A percentile compares a stretch with the other conserved stretches of the same genome.
phyloP scores from a whole-genome alignment of 768 basidiomycete species.

The Fibroporia radiculosa region DNA sequence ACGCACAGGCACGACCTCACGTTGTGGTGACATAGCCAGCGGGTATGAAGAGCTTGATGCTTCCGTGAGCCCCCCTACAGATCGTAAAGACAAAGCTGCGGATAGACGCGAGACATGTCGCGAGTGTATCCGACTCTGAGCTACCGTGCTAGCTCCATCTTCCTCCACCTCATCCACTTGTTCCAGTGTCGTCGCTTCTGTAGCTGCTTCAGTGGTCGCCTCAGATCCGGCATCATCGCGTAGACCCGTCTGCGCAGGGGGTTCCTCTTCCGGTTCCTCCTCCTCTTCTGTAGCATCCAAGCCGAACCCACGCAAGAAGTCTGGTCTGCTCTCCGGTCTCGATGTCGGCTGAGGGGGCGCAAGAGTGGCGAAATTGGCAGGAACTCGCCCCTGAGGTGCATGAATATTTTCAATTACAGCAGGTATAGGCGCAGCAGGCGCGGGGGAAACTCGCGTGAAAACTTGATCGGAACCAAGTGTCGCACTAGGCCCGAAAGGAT shows the following conservation, averaged over 20 bases:
- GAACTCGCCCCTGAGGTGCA: constrained; percentile 51
- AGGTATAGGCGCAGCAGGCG: constrained; percentile 16
- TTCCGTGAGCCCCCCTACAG: constrained; percentile 40
- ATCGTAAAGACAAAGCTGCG: constrained; percentile 57
- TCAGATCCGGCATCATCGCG: constrained; percentile 9
- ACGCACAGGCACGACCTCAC: constrained; percentile 21
- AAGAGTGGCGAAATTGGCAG: constrained; percentile 36
- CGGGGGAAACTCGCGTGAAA: constrained; percentile 19
- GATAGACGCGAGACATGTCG: constrained; percentile 63
- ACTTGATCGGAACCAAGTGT: constrained; percentile 42
- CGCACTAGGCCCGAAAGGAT: constrained; percentile 60
- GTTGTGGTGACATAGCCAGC: background rate
- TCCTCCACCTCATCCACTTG: constrained; percentile 25
- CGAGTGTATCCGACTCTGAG: constrained; percentile 51
- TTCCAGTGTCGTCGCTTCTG: constrained; percentile 11
- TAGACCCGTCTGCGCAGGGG: constrained; percentile 8
- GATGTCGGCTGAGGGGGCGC: constrained; percentile 38
- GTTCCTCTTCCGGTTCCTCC: constrained; percentile 55
- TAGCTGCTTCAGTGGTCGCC: background rate
- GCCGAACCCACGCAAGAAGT: constrained; percentile 76
- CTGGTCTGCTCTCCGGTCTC: constrained; percentile 49
- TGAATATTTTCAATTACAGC: constrained; percentile 29
- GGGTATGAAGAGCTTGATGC: constrained; percentile 6
- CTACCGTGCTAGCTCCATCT: constrained; percentile 39
- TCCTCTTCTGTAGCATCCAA: constrained; percentile 73